These are phyloP conservation scores for Raphanus raphanistrum DNA, from an alignment of 345 rosid species.

Conservation along the genomic window DNA sequence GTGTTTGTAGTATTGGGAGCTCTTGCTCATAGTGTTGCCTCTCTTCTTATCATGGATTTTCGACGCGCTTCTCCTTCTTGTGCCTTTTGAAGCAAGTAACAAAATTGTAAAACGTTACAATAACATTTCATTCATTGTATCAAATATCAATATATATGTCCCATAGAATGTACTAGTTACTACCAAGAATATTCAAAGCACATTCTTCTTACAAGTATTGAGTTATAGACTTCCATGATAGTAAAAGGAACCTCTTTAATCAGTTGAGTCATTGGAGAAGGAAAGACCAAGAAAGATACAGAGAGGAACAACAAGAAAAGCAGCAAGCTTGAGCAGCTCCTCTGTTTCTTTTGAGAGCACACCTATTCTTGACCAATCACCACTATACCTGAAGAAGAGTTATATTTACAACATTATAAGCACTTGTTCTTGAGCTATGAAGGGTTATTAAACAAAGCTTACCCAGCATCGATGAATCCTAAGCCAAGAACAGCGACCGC, in stretches of 20 bases:
- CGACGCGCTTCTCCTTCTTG: constrained; percentile 65
- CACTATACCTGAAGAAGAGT: constrained; percentile 59
- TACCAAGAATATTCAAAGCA: neutral
- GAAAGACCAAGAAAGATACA: constrained; percentile 54
- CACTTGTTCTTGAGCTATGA: neutral
- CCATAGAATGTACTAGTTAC: neutral
- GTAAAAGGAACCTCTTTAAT: constrained; percentile 8
- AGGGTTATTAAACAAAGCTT: neutral
- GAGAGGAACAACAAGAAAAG: constrained; percentile 69
- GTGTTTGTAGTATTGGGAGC: constrained; percentile 88
- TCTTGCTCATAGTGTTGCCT: constrained; percentile 78
- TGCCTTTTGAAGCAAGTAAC: constrained; percentile 9
- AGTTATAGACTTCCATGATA: neutral
- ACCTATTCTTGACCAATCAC: constrained; percentile 96
- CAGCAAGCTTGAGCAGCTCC: constrained; percentile 61
- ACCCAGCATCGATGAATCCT: constrained; percentile 89
- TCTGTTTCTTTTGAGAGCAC: constrained; percentile 71
- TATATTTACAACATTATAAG: neutral
- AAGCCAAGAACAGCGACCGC: constrained; percentile 53
- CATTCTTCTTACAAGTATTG: neutral
- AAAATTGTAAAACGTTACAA: constrained; percentile 17
- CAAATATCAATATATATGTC: neutral
- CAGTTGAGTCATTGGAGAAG: constrained; percentile 42
- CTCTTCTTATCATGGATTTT: constrained; percentile 73
- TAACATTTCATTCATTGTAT: constrained; percentile 23